A percentile compares a stretch with the other conserved stretches of the same genome.
These are phyloP conservation scores for Pugionium cornutum DNA, from an alignment of 345 rosid genomes.

Conservation along the genomic window DNA sequence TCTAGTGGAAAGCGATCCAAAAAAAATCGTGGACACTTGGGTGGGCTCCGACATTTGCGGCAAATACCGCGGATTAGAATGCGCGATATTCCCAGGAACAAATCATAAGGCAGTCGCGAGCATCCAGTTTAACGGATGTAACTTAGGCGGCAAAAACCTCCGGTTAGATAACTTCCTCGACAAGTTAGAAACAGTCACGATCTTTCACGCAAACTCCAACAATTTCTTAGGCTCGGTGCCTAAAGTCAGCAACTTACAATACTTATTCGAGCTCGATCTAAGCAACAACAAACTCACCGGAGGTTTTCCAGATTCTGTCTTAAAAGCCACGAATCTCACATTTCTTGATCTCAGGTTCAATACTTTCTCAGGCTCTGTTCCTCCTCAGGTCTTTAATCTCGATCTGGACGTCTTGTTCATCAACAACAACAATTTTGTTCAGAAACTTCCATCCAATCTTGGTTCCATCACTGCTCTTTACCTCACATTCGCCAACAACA, in stretches of 20 bases:
- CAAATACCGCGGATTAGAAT: constrained; percentile 58
- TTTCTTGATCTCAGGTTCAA: constrained; percentile 83
- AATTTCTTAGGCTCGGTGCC: constrained; percentile 60
- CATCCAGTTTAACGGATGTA: constrained; percentile 72
- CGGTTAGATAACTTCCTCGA: constrained; percentile 53
- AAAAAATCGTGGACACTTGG: constrained; percentile 56
- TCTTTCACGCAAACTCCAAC: constrained; percentile 90
- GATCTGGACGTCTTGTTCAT: constrained; percentile 66
- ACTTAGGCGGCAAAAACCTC: constrained; percentile 54
- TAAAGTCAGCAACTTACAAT: constrained; percentile 50
- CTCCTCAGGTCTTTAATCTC: constrained; percentile 62
- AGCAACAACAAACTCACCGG: constrained; percentile 78
- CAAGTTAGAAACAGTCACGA: constrained; percentile 56
- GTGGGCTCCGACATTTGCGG: constrained; percentile 58
- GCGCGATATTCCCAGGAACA: constrained; percentile 60
- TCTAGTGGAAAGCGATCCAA: constrained; percentile 53
- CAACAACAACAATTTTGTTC: constrained; percentile 64
- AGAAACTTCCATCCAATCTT: constrained; percentile 46
- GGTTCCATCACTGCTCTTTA: constrained; percentile 54
- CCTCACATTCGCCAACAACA: constrained; percentile 81
- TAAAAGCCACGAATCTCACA: constrained; percentile 46
- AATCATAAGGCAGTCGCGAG: constrained; percentile 57
- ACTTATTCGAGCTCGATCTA: constrained; percentile 78
- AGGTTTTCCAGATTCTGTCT: constrained; percentile 59
- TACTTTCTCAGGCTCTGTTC: constrained; percentile 61